A percentile compares a stretch with the other conserved stretches of the same genome.
phyloP scores from a whole-genome alignment of 352 stramenopile species.

The Pythium brassicae region DNA sequence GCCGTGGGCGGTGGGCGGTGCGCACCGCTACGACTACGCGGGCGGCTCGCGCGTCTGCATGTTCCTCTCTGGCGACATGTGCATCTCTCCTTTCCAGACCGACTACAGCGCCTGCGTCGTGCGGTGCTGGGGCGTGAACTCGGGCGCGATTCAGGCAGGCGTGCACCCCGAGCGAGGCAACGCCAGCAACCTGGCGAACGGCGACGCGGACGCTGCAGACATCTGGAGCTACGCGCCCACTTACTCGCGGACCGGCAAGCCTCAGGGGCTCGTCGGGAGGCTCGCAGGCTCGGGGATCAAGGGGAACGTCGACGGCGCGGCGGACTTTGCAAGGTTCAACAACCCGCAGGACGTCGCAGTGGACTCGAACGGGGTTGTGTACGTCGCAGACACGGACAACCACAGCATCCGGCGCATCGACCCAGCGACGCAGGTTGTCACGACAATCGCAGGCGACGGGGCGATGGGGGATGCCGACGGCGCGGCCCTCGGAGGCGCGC shows the following conservation, averaged over 20 bases:
- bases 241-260: conserved; percentile 43
- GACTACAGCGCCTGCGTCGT: conserved; percentile 89
- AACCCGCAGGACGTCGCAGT: conserved; percentile 89
- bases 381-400: conserved; percentile 95
- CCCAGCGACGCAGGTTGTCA: conserved; percentile 29
- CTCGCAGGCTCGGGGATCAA: conserved; percentile 78
- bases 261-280: conserved; percentile 89
- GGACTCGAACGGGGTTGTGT: conserved; percentile 89
- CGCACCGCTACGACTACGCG: conserved; percentile 93
- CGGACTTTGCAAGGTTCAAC: conserved; percentile 75
- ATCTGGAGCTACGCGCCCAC: conserved; percentile 52
- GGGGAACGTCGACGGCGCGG: conserved; percentile 78
- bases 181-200: conserved; percentile 13
- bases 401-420: conserved; percentile 89
- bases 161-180: conserved; percentile 33
- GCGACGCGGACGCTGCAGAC: conserved; percentile 50
- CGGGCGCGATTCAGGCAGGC: conserved; percentile 25
- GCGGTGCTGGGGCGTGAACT: conserved; percentile 88
- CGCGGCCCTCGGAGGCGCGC: conserved; percentile 22
- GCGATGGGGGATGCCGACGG: conserved; percentile 45
- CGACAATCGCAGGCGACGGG: conserved; percentile 56
- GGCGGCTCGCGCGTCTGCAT: conserved; percentile 82
- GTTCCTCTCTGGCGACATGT: conserved; percentile 83
- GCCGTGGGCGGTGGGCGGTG: conserved; percentile 88
- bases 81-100: conserved; percentile 62